These are phyloP conservation scores for Arthromyces matolae DNA, from an alignment of 768 basidiomycete genomes.

Conservation along the genomic window DNA sequence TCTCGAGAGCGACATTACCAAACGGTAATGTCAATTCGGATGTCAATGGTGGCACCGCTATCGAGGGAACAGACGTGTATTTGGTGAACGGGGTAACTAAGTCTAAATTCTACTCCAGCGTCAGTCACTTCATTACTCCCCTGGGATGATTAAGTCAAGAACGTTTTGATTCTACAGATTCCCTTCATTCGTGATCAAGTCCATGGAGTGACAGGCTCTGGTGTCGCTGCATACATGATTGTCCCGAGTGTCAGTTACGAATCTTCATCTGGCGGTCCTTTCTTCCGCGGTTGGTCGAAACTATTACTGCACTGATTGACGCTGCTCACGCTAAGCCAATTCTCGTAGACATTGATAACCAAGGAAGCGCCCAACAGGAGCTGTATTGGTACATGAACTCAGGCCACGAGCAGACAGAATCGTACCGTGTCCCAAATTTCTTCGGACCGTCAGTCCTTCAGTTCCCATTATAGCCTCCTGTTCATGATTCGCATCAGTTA, in stretches of 20 bases:
- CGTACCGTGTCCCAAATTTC: conserved; percentile 43
- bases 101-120: conserved; percentile 47
- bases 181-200: conserved; percentile 50
- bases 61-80: conserved; percentile 48
- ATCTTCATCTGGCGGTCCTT: conserved; percentile 44
- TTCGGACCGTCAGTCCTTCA: conserved; percentile 38
- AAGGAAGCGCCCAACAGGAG: conserved; percentile 44
- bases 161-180: conserved; percentile 23
- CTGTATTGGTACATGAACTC: conserved; percentile 50
- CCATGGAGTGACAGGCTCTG: conserved; percentile 44
- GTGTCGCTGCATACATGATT: conserved; percentile 43
- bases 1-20: conserved; percentile 36
- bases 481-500: conserved; percentile 25
- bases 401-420: conserved; percentile 41
- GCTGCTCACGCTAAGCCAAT: too few species aligned
- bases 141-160: too few species aligned
- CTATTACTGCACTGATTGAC: neutral
- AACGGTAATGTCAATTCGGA: conserved; percentile 38
- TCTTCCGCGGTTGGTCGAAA: conserved; percentile 38
- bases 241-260: conserved; percentile 44
- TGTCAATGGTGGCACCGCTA: conserved; percentile 37
- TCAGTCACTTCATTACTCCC: too few species aligned
- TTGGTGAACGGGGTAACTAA: conserved; percentile 41
- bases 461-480: neutral
- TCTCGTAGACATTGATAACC: conserved; percentile 50